A percentile compares a stretch with the other conserved stretches of the same genome.
These are phyloP conservation scores for Cenchrus americanus DNA, from an alignment of 176 grass and related monocot species.

Conservation along the genomic window DNA sequence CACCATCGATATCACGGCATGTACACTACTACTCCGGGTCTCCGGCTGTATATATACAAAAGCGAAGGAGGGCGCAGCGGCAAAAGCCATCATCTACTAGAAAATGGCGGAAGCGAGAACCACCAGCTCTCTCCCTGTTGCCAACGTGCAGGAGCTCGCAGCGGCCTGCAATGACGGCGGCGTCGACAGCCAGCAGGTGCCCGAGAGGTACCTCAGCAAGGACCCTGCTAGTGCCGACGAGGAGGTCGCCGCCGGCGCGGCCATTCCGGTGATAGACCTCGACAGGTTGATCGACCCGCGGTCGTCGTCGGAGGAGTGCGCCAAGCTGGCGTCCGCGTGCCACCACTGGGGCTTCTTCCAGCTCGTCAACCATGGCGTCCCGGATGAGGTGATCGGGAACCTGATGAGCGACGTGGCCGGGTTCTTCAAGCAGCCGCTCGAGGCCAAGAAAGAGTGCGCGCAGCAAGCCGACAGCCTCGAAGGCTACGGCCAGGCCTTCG, in stretches of 20 bases:
- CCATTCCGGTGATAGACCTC: slow-evolving; percentile 19
- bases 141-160: slow-evolving; percentile 32
- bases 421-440: slow-evolving; percentile 47
- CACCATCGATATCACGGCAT: too few relatives aligned
- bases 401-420: slow-evolving; percentile 23
- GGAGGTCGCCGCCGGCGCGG: not conserved
- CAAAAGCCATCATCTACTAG: too few relatives aligned
- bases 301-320: not conserved
- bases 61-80: too few relatives aligned
- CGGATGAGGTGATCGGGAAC: slow-evolving; percentile 13
- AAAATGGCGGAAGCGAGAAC: slow-evolving; percentile 3
- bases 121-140: not conserved
- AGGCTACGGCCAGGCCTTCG: slow-evolving; percentile 54
- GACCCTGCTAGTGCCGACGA: not conserved
- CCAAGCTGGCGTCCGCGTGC: slow-evolving; percentile 25
- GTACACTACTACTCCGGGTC: too few relatives aligned
- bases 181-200: not conserved
- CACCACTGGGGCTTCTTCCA: slow-evolving; percentile 41
- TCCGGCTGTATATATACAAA: too few relatives aligned
- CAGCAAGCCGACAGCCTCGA: slow-evolving; percentile 1
- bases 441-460: slow-evolving; percentile 28
- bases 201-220: not conserved
- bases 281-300: not conserved
- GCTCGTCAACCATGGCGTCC: slow-evolving; percentile 50
- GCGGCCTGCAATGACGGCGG: not conserved